These are phyloP conservation scores for Rhizopus stolonifer DNA, from an alignment of 371 early-diverging fungal species.

Conservation along the genomic window DNA sequence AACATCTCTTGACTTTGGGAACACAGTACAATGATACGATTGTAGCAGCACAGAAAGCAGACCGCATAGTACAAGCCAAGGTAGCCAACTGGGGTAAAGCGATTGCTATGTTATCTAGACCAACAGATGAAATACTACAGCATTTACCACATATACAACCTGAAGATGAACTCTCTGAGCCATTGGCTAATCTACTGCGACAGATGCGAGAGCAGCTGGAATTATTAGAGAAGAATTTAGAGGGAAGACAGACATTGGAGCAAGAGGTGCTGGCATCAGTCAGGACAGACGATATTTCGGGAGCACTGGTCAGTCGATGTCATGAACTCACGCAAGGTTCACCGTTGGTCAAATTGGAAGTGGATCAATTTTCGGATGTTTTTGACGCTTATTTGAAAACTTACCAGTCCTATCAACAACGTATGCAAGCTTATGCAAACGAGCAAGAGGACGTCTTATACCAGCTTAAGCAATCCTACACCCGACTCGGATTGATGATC, in stretches of 20 bases:
- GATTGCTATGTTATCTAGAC: conserved; percentile 58
- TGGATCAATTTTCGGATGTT: conserved; percentile 69
- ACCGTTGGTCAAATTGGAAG: conserved; percentile 66
- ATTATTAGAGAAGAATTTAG: conserved; percentile 17
- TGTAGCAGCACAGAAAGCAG: conserved; percentile 67
- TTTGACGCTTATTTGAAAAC: conserved; percentile 65
- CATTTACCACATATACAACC: conserved; percentile 19
- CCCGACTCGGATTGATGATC: conserved; percentile 42
- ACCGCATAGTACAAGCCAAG: conserved; percentile 63
- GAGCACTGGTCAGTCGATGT: conserved; percentile 35
- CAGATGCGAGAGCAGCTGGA: conserved; percentile 19
- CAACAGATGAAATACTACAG: conserved; percentile 21
- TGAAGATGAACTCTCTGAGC: conserved; percentile 21
- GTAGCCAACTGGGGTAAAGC: conserved; percentile 63
- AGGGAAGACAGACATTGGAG: conserved; percentile 52
- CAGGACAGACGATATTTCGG: conserved; percentile 70
- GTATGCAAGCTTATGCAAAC: conserved; percentile 30
- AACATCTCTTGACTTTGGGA: conserved; percentile 58
- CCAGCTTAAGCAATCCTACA: conserved; percentile 59
- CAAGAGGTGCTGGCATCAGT: conserved; percentile 58
- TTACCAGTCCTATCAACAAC: conserved; percentile 60
- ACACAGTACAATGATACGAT: conserved; percentile 62
- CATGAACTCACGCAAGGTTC: conserved; percentile 50
- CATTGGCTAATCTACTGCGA: too few relatives aligned
- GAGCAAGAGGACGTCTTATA: conserved; percentile 60